Evolutionary conservation across 805 yeast genomes (phyloP).

Genomic region (Kuraishia piskuri): DNA sequence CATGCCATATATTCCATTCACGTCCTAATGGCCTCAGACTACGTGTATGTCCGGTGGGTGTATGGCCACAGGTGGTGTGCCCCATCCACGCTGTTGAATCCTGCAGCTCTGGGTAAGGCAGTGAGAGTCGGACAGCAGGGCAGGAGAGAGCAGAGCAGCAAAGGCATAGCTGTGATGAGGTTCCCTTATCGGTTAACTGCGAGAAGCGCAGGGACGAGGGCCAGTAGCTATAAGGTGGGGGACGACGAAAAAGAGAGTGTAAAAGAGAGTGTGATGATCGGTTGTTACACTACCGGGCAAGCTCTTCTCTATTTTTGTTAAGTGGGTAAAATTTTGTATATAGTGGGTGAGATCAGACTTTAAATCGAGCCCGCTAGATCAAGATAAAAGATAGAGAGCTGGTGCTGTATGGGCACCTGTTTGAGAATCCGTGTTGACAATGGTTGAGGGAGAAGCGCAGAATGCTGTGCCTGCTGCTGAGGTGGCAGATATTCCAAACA

Average conservation of each 20-base stretch:
- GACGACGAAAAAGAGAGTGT: not conserved
- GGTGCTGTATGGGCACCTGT: not conserved
- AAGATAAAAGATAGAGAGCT: not conserved
- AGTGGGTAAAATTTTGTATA: not conserved
- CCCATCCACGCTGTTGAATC: too few species aligned
- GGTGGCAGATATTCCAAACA: slow-evolving; percentile 26
- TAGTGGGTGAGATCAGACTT: not conserved
- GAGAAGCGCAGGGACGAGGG: slow-evolving; percentile 15
- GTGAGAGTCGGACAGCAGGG: too few species aligned
- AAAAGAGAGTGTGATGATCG: slow-evolving; percentile 1
- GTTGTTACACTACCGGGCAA: not conserved
- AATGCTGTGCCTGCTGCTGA: not conserved
- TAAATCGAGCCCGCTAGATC: not conserved
- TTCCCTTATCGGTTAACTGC: not conserved
- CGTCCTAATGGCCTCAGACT: not conserved
- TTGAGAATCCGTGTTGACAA: not conserved
- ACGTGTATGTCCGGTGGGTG: not conserved
- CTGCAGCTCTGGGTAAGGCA: too few species aligned
- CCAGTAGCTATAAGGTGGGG: slow-evolving; percentile 11
- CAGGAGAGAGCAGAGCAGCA: too few species aligned
- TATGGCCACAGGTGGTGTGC: too few species aligned
- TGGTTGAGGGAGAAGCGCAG: not conserved
- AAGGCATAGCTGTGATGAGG: too few species aligned
- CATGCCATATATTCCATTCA: not conserved
- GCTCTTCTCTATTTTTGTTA: not conserved